A percentile compares a stretch with the other conserved stretches of the same genome.
These are phyloP conservation scores for Penicillium cinerascens DNA, from an alignment of 495 filamentous ascomycete species.

Conservation along the genomic window DNA sequence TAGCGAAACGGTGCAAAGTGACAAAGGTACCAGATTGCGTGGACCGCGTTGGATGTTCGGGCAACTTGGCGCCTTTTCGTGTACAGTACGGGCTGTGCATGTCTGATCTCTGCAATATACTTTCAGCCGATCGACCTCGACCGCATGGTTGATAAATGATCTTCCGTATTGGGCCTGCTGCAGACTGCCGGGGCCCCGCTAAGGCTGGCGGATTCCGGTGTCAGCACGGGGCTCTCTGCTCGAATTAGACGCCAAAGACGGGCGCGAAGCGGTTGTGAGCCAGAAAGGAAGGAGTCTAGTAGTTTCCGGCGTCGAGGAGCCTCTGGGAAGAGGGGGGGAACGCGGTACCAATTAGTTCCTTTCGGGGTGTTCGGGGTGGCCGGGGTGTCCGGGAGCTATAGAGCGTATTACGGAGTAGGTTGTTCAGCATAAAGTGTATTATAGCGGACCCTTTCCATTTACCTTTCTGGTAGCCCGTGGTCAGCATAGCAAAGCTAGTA, in stretches of 20 bases:
- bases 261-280: slow-evolving; percentile 13
- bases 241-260: slow-evolving; percentile 26
- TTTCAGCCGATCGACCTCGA: slow-evolving; percentile 12
- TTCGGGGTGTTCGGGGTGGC: neutral
- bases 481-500: neutral
- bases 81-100: slow-evolving; percentile 1
- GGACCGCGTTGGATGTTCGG: neutral
- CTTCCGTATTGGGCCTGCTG: slow-evolving; percentile 15
- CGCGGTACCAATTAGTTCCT: neutral
- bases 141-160: slow-evolving; percentile 9
- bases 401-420: neutral
- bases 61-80: slow-evolving; percentile 3
- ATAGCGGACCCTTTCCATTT: too few relatives aligned
- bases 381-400: neutral
- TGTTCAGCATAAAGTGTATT: neutral
- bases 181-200: slow-evolving; percentile 16
- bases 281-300: slow-evolving; percentile 4
- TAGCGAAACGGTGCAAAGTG: slow-evolving; percentile 1
- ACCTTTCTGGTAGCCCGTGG: too few relatives aligned
- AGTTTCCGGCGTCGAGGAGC: neutral
- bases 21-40: slow-evolving; percentile 13
- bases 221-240: slow-evolving; percentile 14
- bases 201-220: slow-evolving; percentile 7
- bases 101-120: slow-evolving; percentile 6
- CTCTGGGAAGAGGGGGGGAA: neutral